These are phyloP conservation scores for Dothideomycetes sp. DNA, from an alignment of 2,329 filamentous ascomycete species.

Conservation along the genomic window DNA sequence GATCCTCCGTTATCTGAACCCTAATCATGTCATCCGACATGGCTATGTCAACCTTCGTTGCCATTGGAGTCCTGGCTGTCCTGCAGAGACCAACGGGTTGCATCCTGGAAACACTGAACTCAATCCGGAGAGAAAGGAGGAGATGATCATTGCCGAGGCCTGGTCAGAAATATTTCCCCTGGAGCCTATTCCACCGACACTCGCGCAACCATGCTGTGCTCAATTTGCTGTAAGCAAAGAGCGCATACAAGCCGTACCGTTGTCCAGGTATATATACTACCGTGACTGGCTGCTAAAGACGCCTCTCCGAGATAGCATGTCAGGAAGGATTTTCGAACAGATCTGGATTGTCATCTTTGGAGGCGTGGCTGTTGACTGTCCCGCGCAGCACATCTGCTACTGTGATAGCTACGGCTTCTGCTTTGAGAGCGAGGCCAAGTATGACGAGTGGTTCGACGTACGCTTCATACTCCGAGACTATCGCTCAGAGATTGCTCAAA, in stretches of 20 bases:
- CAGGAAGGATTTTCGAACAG: constrained; percentile 55
- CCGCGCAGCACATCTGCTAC: constrained; percentile 48
- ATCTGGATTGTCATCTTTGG: constrained; percentile 56
- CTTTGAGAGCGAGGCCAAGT: constrained; percentile 44
- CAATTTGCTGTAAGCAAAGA: constrained; percentile 54
- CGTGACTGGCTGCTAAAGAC: constrained; percentile 54
- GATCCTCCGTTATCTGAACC: constrained; percentile 38
- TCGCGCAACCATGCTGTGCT: constrained; percentile 54
- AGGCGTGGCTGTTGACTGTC: constrained; percentile 40
- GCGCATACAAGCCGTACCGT: constrained; percentile 45
- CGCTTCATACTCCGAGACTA: constrained; percentile 33
- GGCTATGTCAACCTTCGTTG: constrained; percentile 50
- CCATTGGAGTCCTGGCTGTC: constrained; percentile 47
- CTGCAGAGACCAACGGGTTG: constrained; percentile 38
- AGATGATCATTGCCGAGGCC: constrained; percentile 34
- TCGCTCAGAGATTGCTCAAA: constrained; percentile 33
- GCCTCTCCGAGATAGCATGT: constrained; percentile 45
- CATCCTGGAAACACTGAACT: constrained; percentile 35
- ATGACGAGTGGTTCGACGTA: constrained; percentile 41
- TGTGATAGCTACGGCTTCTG: constrained; percentile 57
- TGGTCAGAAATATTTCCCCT: constrained; percentile 42
- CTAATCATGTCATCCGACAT: constrained; percentile 37
- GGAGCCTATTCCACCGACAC: constrained; percentile 38
- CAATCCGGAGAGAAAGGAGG: constrained; percentile 33
- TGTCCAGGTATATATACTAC: constrained; percentile 46